Conservation (phyloP, 768 basidiomycete species). For the Rhodosporidiobolus odoratus region DNA sequence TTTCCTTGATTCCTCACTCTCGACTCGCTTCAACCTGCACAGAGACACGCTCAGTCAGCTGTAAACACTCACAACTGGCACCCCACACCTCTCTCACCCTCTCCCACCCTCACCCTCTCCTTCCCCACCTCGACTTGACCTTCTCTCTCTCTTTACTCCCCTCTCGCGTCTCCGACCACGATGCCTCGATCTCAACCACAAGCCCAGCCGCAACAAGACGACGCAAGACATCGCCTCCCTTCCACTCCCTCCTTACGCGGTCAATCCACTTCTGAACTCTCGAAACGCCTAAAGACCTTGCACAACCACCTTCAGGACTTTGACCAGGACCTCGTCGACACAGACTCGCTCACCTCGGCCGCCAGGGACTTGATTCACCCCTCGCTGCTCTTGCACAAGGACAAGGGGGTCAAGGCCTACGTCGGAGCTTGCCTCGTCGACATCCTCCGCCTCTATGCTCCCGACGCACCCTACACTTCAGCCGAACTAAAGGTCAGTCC, state of each 20-base stretch:
- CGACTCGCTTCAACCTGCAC: too few species aligned
- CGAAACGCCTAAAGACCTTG: constrained; percentile 43
- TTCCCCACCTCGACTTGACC: background rate
- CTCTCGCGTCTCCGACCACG: background rate
- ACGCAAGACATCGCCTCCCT: constrained; percentile 2
- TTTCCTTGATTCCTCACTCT: background rate
- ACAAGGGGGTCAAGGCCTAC: constrained; percentile 90
- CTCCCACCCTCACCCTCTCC: background rate
- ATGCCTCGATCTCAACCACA: background rate
- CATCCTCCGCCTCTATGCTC: constrained; percentile 85
- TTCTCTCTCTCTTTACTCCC: background rate
- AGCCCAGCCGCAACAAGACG: background rate
- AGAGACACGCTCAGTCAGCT: too few species aligned
- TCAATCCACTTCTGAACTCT: constrained; percentile 12
- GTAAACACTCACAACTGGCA: background rate
- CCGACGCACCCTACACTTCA: constrained; percentile 90
- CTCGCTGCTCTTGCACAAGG: constrained; percentile 84
- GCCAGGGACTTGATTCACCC: constrained; percentile 73
- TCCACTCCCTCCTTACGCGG: constrained; percentile 12
- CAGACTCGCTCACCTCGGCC: constrained; percentile 61
- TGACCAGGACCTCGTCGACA: constrained; percentile 82
- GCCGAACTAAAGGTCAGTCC: constrained; percentile 59
- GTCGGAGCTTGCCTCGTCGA: constrained; percentile 92
- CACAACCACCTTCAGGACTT: constrained; percentile 60
- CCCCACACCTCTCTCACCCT: background rate